Base-by-base conservation (phyloP, 768 basidiomycete species). In the Panellus pusillus region DNA sequence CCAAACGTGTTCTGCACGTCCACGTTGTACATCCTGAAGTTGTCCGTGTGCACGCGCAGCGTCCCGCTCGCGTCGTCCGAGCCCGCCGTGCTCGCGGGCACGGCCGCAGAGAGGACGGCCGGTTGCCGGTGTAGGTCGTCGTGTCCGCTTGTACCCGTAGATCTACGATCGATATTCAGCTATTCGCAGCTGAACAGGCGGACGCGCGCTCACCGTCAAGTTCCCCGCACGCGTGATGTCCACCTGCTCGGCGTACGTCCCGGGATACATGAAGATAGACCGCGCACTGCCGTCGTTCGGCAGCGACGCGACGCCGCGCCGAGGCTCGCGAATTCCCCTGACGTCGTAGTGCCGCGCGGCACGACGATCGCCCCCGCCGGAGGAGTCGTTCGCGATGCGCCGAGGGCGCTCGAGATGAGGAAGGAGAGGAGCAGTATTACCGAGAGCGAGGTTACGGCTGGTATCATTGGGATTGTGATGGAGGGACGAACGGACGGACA, bases 21-120 rank as follows among this genome's bases (percentile, higher is more conserved):
- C 40, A 79, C 70, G 44, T 81, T 81, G 62, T 81, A 81, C 69
- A 80, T 66, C 43, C 63, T 70, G 63, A 79, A 78, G 54, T 77
- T 63, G 45, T 79, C 61, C 54, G 76, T 76, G 67, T 79, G 76
- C 41, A 79, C 65, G 13, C 78, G 75, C 12, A 81, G 59, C 0
- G 79, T 79, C 1, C 79, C 78, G 52, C 72, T 75, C 4, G 73
- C 73, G 54, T 81, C 79, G 61, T 81, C 67, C 0, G 75, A 77
- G 4, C 76, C 76, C 9, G 75, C 74, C 2, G 61, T 57, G 28
- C 57, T 66, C 6, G 72, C 69, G 9, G 71, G 61, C 6, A 72
- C 61, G 4, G 71, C 71, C 8, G 72, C 72, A 29, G 72, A 66
- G 37, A 79, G 66, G 14, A 63, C 75, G 8, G 69, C 77, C 57